Percentiles rank a stretch among this genome's conserved stretches.
Conservation (phyloP, 441 rosid genomes). For the Arabidopsis lyrata region DNA sequence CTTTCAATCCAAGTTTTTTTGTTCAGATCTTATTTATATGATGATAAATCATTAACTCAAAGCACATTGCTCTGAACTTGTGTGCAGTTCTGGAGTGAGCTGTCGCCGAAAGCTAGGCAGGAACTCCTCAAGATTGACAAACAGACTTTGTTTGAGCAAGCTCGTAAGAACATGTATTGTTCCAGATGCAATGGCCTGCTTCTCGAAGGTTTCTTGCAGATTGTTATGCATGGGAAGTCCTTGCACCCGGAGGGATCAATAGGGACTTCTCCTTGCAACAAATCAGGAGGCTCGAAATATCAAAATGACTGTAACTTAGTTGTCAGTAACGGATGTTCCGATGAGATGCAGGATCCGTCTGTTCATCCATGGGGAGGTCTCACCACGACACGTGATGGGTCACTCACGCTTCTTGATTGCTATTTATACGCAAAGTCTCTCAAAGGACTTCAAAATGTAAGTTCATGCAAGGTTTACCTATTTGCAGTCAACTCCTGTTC, state of each 20-base stretch:
- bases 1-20: background rate
- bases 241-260: constrained; percentile 65
- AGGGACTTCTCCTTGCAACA: constrained; percentile 48
- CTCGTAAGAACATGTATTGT: constrained; percentile 92
- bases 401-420: constrained; percentile 81
- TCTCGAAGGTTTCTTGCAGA: constrained; percentile 88
- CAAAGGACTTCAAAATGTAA: constrained; percentile 77
- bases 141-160: constrained; percentile 89
- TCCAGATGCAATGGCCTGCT: constrained; percentile 93
- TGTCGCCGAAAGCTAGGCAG: constrained; percentile 68
- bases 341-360: constrained; percentile 83
- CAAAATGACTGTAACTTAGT: constrained; percentile 49
- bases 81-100: constrained; percentile 84
- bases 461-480: constrained; percentile 43
- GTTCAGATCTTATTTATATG: constrained; percentile 36
- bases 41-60: background rate
- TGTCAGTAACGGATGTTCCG: constrained; percentile 52
- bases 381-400: constrained; percentile 78
- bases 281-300: constrained; percentile 51
- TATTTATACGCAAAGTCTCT: constrained; percentile 74
- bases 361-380: constrained; percentile 98
- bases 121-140: constrained; percentile 82
- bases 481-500: constrained; percentile 27
- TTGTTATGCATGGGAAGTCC: constrained; percentile 85
- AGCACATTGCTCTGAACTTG: constrained; percentile 10